These are phyloP conservation scores for Coniochaeta sp. DNA, from an alignment of 2,329 filamentous ascomycete species.

Conservation along the genomic window DNA sequence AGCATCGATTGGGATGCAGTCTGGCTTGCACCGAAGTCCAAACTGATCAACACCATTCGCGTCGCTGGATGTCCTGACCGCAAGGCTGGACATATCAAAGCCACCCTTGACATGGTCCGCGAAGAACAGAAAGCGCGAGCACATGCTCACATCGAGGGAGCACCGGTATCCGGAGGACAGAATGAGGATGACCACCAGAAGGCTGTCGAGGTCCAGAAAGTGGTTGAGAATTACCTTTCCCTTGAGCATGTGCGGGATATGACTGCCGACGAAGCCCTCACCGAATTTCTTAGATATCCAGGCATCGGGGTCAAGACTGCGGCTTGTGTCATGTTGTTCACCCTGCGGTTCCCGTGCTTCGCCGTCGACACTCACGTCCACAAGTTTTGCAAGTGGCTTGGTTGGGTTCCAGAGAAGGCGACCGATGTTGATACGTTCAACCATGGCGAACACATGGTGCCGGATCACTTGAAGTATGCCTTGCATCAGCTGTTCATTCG, in stretches of 20 bases:
- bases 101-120: constrained; percentile 65
- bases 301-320: constrained; percentile 52
- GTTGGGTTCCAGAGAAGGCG: constrained; percentile 45
- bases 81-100: constrained; percentile 68
- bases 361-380: constrained; percentile 52
- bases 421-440: constrained; percentile 39
- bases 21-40: constrained; percentile 45
- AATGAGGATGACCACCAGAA: constrained; percentile 39
- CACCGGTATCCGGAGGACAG: constrained; percentile 32
- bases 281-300: constrained; percentile 39
- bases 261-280: constrained; percentile 39
- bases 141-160: constrained; percentile 37
- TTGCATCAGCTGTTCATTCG: constrained; percentile 48
- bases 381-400: constrained; percentile 43
- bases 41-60: constrained; percentile 64
- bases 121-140: constrained; percentile 49
- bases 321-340: constrained; percentile 50
- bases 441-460: constrained; percentile 45
- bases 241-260: constrained; percentile 43
- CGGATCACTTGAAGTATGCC: constrained; percentile 45
- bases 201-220: constrained; percentile 47
- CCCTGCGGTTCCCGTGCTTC: constrained; percentile 43
- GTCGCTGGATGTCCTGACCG: constrained; percentile 61
- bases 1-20: constrained; percentile 73
- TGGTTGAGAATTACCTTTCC: constrained; percentile 50